Evolutionary conservation across 371 early-diverging fungal species (phyloP).

Genomic region (Mucor mucedo): DNA sequence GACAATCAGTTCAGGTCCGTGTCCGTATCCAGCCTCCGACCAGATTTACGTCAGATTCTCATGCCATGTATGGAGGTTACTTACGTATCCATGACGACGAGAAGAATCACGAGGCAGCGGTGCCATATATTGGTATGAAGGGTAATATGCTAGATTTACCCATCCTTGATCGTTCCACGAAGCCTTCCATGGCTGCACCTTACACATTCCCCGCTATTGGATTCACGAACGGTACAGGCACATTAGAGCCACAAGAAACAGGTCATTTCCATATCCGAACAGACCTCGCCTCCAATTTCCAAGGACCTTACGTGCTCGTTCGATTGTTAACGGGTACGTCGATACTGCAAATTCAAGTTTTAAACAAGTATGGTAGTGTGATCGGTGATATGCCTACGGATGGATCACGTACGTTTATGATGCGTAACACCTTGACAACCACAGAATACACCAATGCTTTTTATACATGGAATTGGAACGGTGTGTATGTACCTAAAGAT

Average conservation of each 20-base stretch:
- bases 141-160: conserved; percentile 36
- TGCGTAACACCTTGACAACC: conserved; percentile 23
- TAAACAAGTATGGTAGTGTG: conserved; percentile 11
- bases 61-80: conserved; percentile 38
- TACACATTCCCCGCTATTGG: conserved; percentile 35
- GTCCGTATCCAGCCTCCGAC: conserved; percentile 48
- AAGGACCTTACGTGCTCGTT: conserved; percentile 25
- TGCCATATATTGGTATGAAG: conserved; percentile 41
- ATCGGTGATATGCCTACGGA: conserved; percentile 33
- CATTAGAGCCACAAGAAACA: not conserved
- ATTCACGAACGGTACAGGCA: conserved; percentile 11
- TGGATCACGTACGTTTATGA: conserved; percentile 20
- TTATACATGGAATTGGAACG: conserved; percentile 33
- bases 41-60: conserved; percentile 3
- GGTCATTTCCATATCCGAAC: conserved; percentile 16
- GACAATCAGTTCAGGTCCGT: conserved; percentile 39
- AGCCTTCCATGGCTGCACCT: conserved; percentile 2
- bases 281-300: not conserved
- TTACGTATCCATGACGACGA: conserved; percentile 5
- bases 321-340: conserved; percentile 33
- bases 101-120: conserved; percentile 1
- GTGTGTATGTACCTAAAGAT: conserved; percentile 29
- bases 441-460: conserved; percentile 22
- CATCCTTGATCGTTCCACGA: conserved; percentile 23
- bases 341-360: conserved; percentile 26